A percentile compares a stretch with the other conserved stretches of the same genome.
Evolutionary conservation across 768 basidiomycete genomes (phyloP).

Genomic region (Sistotremastrum niveocremeum): DNA sequence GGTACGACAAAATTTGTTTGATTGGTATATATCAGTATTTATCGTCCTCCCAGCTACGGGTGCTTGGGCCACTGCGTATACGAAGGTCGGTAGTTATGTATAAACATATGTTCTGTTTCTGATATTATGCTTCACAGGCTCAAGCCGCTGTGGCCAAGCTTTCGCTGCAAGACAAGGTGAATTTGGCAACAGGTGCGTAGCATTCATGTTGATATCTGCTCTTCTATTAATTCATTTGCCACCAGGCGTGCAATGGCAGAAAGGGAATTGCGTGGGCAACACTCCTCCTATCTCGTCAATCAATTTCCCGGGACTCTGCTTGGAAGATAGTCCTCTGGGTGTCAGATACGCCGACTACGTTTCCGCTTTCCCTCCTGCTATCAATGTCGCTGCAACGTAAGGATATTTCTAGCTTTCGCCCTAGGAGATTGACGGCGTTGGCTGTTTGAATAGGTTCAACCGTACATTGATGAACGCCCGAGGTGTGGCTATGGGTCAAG

Average conservation of each 20-base stretch:
- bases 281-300: constrained; percentile 33
- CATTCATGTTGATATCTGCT: neutral
- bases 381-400: constrained; percentile 36
- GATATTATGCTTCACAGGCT: constrained; percentile 22
- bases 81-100: constrained; percentile 25
- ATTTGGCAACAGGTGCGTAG: constrained; percentile 36
- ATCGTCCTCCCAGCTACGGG: constrained; percentile 15
- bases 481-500: constrained; percentile 42
- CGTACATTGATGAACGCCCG: constrained; percentile 42
- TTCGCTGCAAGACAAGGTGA: constrained; percentile 42
- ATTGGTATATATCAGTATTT: constrained; percentile 11
- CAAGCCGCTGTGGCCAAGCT: constrained; percentile 33
- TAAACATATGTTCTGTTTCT: neutral
- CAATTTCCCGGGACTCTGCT: constrained; percentile 35
- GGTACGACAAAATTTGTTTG: neutral
- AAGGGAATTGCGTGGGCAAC: constrained; percentile 33
- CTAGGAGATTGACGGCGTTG: neutral
- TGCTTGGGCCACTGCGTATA: constrained; percentile 40
- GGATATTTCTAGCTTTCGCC: neutral
- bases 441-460: constrained; percentile 21
- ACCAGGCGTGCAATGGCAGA: constrained; percentile 3
- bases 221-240: neutral
- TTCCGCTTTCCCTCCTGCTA: constrained; percentile 36
- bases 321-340: constrained; percentile 39
- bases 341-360: constrained; percentile 33